A percentile compares a stretch with the other conserved stretches of the same genome.
phyloP scores from a whole-genome alignment of 164 flowering plant genomes.

The Hamamelis virginiana region DNA sequence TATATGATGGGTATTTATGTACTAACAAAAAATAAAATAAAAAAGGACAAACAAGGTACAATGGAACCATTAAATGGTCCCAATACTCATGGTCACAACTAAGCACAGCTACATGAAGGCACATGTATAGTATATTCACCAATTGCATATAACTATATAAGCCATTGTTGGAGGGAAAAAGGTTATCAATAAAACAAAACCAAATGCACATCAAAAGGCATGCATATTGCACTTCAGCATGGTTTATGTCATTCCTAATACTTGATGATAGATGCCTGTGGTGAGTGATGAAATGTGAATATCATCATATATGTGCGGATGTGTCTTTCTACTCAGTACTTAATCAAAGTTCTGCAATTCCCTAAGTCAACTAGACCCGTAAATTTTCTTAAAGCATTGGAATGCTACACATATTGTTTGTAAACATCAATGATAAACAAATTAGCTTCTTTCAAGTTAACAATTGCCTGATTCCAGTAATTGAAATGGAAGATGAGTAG shows the following conservation, averaged over 20 bases:
- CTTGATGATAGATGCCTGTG: no score
- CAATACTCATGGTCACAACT: neutral
- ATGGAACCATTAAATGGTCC: neutral
- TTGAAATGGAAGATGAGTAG: neutral
- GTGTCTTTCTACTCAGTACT: no score
- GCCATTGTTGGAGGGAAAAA: neutral
- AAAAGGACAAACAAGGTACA: neutral
- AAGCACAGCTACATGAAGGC: neutral
- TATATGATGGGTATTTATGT: neutral
- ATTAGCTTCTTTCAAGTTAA: neutral
- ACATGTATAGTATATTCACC: neutral
- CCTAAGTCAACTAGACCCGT: no score
- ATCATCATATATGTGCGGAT: no score
- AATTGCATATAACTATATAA: neutral
- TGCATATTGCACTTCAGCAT: neutral
- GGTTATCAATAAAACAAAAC: neutral
- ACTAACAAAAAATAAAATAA: neutral
- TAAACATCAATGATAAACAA: no score
- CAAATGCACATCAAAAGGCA: neutral
- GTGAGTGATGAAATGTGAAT: no score
- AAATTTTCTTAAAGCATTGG: no score
- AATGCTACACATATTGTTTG: no score
- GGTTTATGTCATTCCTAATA: no score
- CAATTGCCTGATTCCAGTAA: neutral
- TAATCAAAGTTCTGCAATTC: no score